phyloP scores from a whole-genome alignment of 2,329 filamentous ascomycete genomes.

The Cladophialophora psammophila region DNA sequence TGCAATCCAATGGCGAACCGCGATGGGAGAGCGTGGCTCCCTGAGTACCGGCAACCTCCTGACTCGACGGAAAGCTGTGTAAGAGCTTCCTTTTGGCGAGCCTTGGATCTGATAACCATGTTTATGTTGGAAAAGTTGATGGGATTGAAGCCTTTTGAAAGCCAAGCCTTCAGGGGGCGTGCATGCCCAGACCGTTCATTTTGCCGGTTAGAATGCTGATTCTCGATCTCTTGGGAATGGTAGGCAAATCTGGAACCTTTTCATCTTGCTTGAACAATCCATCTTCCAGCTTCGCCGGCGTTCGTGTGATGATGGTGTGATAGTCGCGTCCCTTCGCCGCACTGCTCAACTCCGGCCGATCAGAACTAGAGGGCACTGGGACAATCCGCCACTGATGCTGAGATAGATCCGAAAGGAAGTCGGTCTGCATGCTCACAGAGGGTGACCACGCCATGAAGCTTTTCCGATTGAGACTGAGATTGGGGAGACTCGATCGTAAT shows the following conservation, averaged over 20 bases:
- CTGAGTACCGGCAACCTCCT: constrained; percentile 83
- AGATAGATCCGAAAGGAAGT: constrained; percentile 68
- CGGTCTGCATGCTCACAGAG: constrained; percentile 49
- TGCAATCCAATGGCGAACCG: constrained; percentile 84
- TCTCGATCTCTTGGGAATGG: constrained; percentile 28
- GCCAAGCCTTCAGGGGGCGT: constrained; percentile 32
- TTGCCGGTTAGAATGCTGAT: constrained; percentile 24
- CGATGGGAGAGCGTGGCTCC: constrained; percentile 88
- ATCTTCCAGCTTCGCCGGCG: constrained; percentile 83
- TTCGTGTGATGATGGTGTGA: constrained; percentile 65
- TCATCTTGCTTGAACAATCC: constrained; percentile 58
- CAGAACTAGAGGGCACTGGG: constrained; percentile 63
- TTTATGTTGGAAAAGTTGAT: background rate
- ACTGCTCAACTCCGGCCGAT: constrained; percentile 43
- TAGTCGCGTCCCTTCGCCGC: constrained; percentile 60
- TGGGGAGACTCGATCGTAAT: constrained; percentile 42
- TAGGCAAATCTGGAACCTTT: constrained; percentile 32
- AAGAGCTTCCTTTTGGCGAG: constrained; percentile 14
- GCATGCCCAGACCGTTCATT: constrained; percentile 40
- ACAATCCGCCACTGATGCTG: constrained; percentile 71
- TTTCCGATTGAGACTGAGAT: constrained; percentile 30
- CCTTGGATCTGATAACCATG: constrained; percentile 1
- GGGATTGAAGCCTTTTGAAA: background rate
- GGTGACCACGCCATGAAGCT: constrained; percentile 46
- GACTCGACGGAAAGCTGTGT: constrained; percentile 48